Percentiles rank a stretch among this genome's conserved stretches.
These are phyloP conservation scores for Sanghuangporus weigelae DNA, from an alignment of 1,284 basidiomycete genomes.

Conservation along the genomic window DNA sequence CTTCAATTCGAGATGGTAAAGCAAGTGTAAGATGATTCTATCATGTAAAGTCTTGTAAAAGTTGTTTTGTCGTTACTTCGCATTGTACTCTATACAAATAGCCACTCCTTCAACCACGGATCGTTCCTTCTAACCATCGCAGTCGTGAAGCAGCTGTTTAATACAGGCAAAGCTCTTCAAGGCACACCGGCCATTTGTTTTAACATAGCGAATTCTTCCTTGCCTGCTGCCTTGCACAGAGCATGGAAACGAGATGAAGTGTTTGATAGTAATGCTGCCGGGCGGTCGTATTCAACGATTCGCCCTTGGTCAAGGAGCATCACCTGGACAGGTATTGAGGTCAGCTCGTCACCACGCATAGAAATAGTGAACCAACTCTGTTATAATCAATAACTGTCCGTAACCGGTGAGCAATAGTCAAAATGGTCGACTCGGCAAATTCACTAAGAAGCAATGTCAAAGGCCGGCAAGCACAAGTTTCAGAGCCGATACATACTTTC, in stretches of 20 bases:
- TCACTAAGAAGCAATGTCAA: constrained; percentile 30
- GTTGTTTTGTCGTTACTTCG: not conserved
- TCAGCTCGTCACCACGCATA: not conserved
- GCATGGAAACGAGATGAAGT: constrained; percentile 68
- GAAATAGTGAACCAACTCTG: constrained; percentile 35
- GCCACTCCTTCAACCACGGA: not conserved
- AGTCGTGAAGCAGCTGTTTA: not conserved
- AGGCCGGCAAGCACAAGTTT: not conserved
- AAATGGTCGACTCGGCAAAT: constrained; percentile 52
- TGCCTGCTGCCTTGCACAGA: constrained; percentile 80
- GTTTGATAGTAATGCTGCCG: constrained; percentile 62
- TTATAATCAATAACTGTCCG: constrained; percentile 61
- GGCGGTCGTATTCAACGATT: constrained; percentile 81
- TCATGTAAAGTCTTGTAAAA: not conserved
- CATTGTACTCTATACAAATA: not conserved
- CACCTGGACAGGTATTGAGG: constrained; percentile 40
- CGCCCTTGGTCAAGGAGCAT: constrained; percentile 84
- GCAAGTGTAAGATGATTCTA: not conserved
- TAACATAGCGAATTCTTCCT: constrained; percentile 73
- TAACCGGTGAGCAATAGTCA: constrained; percentile 60
- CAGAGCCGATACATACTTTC: constrained; percentile 46
- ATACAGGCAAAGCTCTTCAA: not conserved
- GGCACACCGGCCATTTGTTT: constrained; percentile 53
- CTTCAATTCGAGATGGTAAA: constrained; percentile 8
- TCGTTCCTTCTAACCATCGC: not conserved